These are phyloP conservation scores for Quercus cerris DNA, from an alignment of 306 rosid species.

Conservation along the genomic window DNA sequence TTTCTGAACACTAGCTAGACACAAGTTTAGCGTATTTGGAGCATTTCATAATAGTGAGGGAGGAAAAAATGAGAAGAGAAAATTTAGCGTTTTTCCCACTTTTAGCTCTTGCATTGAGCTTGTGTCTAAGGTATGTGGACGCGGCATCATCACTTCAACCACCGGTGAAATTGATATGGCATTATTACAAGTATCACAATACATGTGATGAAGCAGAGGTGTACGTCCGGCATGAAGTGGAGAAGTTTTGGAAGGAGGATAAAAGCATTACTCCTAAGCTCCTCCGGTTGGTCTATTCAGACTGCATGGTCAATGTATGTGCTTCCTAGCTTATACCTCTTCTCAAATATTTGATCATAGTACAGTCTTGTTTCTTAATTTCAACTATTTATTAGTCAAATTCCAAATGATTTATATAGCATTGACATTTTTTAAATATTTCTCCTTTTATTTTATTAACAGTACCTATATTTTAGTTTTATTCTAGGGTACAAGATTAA, in stretches of 20 bases:
- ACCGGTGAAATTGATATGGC: slow-evolving; percentile 47
- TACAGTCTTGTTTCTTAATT: neutral
- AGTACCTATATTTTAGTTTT: too few relatives aligned
- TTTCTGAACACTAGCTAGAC: neutral
- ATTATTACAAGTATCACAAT: slow-evolving; percentile 46
- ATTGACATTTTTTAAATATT: too few relatives aligned
- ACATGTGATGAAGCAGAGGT: slow-evolving; percentile 50
- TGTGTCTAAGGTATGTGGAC: slow-evolving; percentile 20
- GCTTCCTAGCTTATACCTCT: neutral
- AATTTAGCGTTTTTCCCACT: slow-evolving; percentile 19
- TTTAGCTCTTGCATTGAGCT: slow-evolving; percentile 25
- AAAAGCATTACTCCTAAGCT: slow-evolving; percentile 57
- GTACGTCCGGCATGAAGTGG: slow-evolving; percentile 54
- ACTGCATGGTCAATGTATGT: slow-evolving; percentile 69
- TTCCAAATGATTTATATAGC: too few relatives aligned
- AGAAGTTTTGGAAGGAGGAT: slow-evolving; percentile 31
- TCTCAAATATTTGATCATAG: neutral
- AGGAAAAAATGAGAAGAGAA: slow-evolving; percentile 29
- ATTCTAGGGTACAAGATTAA: too few relatives aligned
- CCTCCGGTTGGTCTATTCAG: slow-evolving; percentile 61
- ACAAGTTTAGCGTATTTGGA: neutral
- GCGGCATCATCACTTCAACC: slow-evolving; percentile 23
- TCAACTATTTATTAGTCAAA: too few relatives aligned
- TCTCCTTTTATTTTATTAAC: too few relatives aligned
- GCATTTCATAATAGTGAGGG: slow-evolving; percentile 2